Percentiles rank a stretch among this genome's conserved stretches.
phyloP scores from a whole-genome alignment of 352 stramenopile genomes.

The Thraustotheca clavata region DNA sequence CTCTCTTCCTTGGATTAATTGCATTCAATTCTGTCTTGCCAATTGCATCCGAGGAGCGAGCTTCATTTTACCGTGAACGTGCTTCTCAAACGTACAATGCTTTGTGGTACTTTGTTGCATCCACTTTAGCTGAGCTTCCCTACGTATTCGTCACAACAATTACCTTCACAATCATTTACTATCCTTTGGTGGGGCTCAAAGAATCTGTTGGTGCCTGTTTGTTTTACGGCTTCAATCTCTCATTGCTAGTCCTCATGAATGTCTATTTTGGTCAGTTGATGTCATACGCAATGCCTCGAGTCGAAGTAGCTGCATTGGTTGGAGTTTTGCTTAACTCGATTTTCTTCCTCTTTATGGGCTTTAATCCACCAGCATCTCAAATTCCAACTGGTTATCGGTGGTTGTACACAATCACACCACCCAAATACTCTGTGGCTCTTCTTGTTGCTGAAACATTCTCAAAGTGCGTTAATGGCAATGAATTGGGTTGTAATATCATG shows the following conservation, averaged over 20 bases:
- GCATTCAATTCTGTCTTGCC: slow-evolving; percentile 72
- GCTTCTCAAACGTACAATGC: slow-evolving; percentile 85
- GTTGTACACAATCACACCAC: slow-evolving; percentile 16
- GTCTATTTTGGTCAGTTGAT: slow-evolving; percentile 70
- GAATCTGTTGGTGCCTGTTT: slow-evolving; percentile 27
- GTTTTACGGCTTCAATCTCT: slow-evolving; percentile 46
- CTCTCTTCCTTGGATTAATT: slow-evolving; percentile 75
- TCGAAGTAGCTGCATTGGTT: slow-evolving; percentile 35
- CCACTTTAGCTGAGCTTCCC: slow-evolving; percentile 71
- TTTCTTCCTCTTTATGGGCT: slow-evolving; percentile 30
- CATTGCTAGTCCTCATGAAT: slow-evolving; percentile 37
- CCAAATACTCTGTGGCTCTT: slow-evolving; percentile 11
- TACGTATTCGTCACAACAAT: slow-evolving; percentile 37
- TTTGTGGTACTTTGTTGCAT: slow-evolving; percentile 69
- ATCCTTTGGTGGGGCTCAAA: slow-evolving; percentile 43
- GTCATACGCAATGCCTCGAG: slow-evolving; percentile 36
- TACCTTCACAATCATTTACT: slow-evolving; percentile 44
- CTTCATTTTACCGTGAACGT: slow-evolving; percentile 90
- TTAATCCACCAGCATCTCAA: slow-evolving; percentile 16
- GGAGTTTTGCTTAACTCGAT: slow-evolving; percentile 39
- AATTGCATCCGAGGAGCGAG: slow-evolving; percentile 70
- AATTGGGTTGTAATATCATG: slow-evolving; percentile 47
- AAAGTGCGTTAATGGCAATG: slow-evolving; percentile 5
- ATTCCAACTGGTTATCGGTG: slow-evolving; percentile 23
- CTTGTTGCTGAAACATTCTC: slow-evolving; percentile 12